Base-by-base conservation (phyloP, 345 rosid genomes). In the Pistacia atlantica region DNA sequence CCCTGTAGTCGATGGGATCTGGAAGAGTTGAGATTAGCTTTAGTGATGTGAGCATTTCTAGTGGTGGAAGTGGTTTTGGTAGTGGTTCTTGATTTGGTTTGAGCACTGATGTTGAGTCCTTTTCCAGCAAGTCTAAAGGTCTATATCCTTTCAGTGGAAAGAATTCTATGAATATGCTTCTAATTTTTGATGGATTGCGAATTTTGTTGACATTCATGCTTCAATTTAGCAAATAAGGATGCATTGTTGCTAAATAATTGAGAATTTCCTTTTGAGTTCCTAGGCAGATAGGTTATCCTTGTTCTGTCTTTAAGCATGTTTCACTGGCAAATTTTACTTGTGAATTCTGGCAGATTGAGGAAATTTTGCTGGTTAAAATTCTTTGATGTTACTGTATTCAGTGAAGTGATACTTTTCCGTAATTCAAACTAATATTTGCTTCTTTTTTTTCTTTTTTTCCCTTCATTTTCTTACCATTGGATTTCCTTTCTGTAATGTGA, bases 61-160 rank as follows among this genome's bases (percentile, higher is more conserved):
- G 93, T 56, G 79, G 90, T 31, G 33, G 33, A 72, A 82, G 92
- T 69, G 95, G 94, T 77, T 93, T 91, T 80, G 95, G 95, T 73
- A 87, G 93, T 89, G 91, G 92, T 67, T 83, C 99, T 25, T 25
- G 25, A 69, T 85, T 97, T 87, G 96, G 93, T 72, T 77, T 90
- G 83, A 81, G 78, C 65, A 83, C 90, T 79, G 99, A 97, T 82
- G 62, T 83, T 65, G 97, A 94, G 56, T 87, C 97, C 59, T 92
- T 86, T 79, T 84, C 91, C 74, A 83, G 83, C 89, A 97, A 91
- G 80, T 72, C 97, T 68, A 94, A 94, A 92, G 99, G 99, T 94
- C 76, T 62, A 86, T 80, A 63, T 38, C 63, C 60, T 17, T 72
- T 77, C 51, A 66, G 35, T 7, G 69, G 42, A 68, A 66, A 51